Evolutionary conservation across 768 basidiomycete genomes (phyloP), one percentile per base, ranked within the genome.

Genomic region (Mycena chlorophos): DNA sequence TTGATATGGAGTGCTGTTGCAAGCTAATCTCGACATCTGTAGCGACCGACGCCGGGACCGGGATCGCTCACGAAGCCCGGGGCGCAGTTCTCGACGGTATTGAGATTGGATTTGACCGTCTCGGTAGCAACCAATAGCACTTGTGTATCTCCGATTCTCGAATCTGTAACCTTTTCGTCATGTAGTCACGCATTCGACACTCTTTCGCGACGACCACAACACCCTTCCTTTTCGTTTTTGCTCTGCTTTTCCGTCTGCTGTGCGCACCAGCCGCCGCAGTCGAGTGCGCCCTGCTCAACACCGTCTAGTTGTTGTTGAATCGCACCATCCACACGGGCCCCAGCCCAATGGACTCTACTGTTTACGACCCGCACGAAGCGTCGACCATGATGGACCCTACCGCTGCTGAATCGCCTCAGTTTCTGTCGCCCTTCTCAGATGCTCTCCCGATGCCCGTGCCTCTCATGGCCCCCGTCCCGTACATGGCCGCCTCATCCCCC

Each of bases 51-150:
- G 86, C 46, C 73, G 86, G 67, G 86, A 87, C 69, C 74, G 86
- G 62, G 86, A 88, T 72, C 85, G 87, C 63, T 88, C 87, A 61
- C 79, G 87, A 72, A 87, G 86, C 56, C 87, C 87, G 12, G 79
- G 84, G 40, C 74, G 87, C 61, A 78, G 86, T 50, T 63, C 62
- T 39, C 62, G 60, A 71, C 78, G 81, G 63, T 85, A 82, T 64
- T 85, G 71, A 78, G 61, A 60, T 38, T n/a, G 77, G 62, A 62
- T 38, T 20, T 49, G 49, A 8, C 20, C 31, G 20, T 22, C 22
- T 42, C 13, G n/a, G 14, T 42, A 42, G 40, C 40, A 42, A 42
- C 40, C 20, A 6, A 42, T 10, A 10, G 12, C n/a, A n/a, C n/a
- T 10, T 37, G 34, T 42, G 40, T 42, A 42, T 14, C 40, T 42